Evolutionary conservation across 2,329 filamentous ascomycete genomes (phyloP).

Genomic region (Magnaporthiopsis poae): DNA sequence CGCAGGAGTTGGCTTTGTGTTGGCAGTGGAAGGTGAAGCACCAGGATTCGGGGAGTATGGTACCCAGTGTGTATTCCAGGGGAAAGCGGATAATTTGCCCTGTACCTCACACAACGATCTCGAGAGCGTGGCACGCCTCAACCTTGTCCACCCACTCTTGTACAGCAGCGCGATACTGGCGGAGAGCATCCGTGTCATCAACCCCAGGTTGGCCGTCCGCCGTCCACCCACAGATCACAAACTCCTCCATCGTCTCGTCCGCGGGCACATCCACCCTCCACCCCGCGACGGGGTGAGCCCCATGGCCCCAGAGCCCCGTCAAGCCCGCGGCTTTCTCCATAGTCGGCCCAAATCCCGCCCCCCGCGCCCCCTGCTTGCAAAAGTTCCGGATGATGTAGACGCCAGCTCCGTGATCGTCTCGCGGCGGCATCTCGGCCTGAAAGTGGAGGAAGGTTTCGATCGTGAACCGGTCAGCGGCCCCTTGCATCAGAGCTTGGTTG

Average conservation of each 20-base stretch:
- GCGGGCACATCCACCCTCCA: conserved; percentile 2
- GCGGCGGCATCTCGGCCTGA: not conserved
- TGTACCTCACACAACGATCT: too few relatives aligned
- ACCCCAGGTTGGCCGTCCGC: too few relatives aligned
- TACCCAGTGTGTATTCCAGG: too few relatives aligned
- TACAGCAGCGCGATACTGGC: too few relatives aligned
- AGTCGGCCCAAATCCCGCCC: not conserved
- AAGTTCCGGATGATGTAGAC: not conserved
- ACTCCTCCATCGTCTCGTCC: not conserved
- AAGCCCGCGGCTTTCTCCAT: not conserved
- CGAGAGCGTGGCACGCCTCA: too few relatives aligned
- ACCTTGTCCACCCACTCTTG: too few relatives aligned
- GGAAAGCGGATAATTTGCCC: too few relatives aligned
- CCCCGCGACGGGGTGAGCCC: not conserved
- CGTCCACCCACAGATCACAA: not conserved
- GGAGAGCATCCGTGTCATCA: too few relatives aligned
- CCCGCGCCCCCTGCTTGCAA: not conserved
- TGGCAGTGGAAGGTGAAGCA: too few relatives aligned
- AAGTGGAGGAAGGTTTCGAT: not conserved
- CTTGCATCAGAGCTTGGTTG: not conserved
- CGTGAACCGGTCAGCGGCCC: not conserved
- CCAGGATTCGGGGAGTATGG: too few relatives aligned
- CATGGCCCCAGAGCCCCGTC: not conserved
- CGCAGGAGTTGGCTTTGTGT: too few relatives aligned
- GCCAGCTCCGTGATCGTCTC: not conserved